These are phyloP conservation scores for Dendrobium chrysotoxum DNA, from an alignment of 106 monocot species.

Conservation along the genomic window DNA sequence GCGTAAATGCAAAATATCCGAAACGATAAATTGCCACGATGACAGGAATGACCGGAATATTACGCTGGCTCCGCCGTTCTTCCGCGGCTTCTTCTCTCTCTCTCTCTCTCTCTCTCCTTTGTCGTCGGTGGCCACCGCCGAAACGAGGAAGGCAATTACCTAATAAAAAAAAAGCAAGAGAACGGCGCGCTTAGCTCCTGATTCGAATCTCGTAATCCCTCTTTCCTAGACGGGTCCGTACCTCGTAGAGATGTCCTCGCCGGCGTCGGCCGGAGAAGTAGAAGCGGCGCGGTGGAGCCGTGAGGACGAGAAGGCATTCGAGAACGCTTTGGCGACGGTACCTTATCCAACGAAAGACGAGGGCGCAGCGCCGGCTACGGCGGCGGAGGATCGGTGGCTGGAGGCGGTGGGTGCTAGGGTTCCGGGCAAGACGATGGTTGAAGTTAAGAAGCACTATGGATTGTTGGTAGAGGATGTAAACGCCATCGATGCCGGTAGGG, in stretches of 20 bases:
- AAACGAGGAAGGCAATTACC: not conserved
- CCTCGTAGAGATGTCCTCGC: not conserved
- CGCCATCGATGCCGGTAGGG: conserved; percentile 66
- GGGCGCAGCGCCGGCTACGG: not conserved
- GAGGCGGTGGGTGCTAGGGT: conserved; percentile 44
- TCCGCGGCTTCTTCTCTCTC: not conserved
- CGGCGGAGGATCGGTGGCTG: conserved; percentile 19
- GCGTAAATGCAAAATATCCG: not conserved
- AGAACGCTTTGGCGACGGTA: conserved; percentile 45
- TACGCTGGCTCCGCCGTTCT: not conserved
- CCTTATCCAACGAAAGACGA: conserved; percentile 11
- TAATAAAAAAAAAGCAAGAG: not conserved
- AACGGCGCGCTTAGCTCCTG: not conserved
- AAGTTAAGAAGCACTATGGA: conserved; percentile 71
- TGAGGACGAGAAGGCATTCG: conserved; percentile 75
- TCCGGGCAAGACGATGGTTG: conserved; percentile 37
- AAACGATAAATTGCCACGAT: not conserved
- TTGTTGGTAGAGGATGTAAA: conserved; percentile 61
- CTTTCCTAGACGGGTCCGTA: not conserved
- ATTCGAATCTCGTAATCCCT: too few relatives aligned
- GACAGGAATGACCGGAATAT: not conserved
- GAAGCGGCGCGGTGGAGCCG: conserved; percentile 35
- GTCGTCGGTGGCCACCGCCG: not conserved
- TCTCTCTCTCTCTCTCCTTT: not conserved
- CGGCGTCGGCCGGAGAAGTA: conserved; percentile 3